Conservation (phyloP, 208 protist species). For the Novymonas esmeraldas region DNA sequence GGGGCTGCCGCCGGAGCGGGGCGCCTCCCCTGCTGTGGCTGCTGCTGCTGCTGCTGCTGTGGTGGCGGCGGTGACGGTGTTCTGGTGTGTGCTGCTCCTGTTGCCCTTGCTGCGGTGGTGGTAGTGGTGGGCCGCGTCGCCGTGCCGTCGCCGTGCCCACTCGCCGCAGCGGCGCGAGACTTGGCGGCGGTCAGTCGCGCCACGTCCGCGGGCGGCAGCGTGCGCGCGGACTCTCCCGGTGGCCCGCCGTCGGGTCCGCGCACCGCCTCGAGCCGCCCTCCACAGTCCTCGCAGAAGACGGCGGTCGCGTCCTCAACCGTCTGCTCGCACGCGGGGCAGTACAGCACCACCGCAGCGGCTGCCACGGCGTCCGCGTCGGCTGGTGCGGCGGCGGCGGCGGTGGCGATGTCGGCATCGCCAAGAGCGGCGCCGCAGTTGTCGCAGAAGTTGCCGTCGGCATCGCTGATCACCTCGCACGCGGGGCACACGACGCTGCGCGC, state of each 20-base stretch:
- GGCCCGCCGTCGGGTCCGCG: slow-evolving; percentile 7
- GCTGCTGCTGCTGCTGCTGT: too few species aligned
- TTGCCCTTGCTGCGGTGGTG: too few species aligned
- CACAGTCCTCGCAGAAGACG: slow-evolving; percentile 86
- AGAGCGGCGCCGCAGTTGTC: slow-evolving; percentile 84
- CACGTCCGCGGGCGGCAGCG: slow-evolving; percentile 12
- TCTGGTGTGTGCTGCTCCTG: too few species aligned
- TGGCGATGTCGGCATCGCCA: slow-evolving; percentile 36
- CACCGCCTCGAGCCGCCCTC: slow-evolving; percentile 47
- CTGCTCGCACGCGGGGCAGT: slow-evolving; percentile 62
- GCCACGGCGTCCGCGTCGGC: too few species aligned
- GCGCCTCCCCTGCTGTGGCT: too few species aligned
- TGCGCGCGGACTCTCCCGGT: background rate
- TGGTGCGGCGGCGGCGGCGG: background rate
- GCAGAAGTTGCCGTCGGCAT: slow-evolving; percentile 87
- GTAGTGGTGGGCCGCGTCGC: too few species aligned
- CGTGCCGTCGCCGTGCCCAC: too few species aligned
- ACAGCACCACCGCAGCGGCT: slow-evolving; percentile 30
- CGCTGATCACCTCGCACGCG: slow-evolving; percentile 71
- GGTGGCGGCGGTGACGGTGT: too few species aligned
- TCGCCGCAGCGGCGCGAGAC: too few species aligned
- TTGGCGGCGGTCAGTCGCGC: slow-evolving; percentile 2
- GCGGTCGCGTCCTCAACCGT: slow-evolving; percentile 42
- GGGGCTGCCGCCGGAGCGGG: too few species aligned
- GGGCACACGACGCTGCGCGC: slow-evolving; percentile 59